phyloP scores from a whole-genome alignment of 1,139 yeast species.

The Kodamaea arcana region DNA sequence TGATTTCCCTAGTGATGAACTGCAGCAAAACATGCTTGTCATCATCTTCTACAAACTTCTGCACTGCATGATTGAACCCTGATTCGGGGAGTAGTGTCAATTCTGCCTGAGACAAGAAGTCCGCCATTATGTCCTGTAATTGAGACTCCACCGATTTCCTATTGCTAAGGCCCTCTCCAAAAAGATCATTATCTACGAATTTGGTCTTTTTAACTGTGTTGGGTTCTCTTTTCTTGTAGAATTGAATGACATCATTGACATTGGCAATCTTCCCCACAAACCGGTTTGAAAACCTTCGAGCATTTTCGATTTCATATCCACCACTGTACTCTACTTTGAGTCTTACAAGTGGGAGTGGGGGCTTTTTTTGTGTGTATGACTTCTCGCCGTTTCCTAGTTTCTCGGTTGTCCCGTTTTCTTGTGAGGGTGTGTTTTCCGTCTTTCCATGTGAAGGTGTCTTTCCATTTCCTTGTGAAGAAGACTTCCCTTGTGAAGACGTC shows the following conservation, averaged over 20 bases:
- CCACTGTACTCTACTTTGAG: conserved; percentile 86
- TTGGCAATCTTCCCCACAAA: conserved; percentile 93
- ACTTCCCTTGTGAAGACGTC: no score
- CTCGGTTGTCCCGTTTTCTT: neutral
- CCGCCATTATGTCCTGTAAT: conserved; percentile 59
- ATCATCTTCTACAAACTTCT: conserved; percentile 72
- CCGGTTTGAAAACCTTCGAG: conserved; percentile 80
- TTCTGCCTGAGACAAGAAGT: conserved; percentile 57
- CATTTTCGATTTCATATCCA: conserved; percentile 87
- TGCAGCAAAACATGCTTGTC: conserved; percentile 68
- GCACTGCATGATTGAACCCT: conserved; percentile 73
- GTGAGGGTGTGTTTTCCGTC: neutral
- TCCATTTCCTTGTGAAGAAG: no score
- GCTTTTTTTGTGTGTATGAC: neutral
- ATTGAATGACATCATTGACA: conserved; percentile 75
- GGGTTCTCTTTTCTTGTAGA: conserved; percentile 44
- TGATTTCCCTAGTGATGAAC: conserved; percentile 66
- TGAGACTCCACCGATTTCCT: conserved; percentile 34
- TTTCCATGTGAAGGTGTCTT: no score
- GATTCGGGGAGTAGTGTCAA: conserved; percentile 70
- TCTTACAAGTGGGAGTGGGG: conserved; percentile 66
- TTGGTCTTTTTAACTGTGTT: conserved; percentile 15
- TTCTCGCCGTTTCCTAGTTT: no score
- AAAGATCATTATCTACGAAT: conserved; percentile 20
- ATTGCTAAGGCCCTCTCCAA: conserved; percentile 17